Conservation (phyloP, 2,329 filamentous ascomycete genomes). For the Trichophyton rubrum region DNA sequence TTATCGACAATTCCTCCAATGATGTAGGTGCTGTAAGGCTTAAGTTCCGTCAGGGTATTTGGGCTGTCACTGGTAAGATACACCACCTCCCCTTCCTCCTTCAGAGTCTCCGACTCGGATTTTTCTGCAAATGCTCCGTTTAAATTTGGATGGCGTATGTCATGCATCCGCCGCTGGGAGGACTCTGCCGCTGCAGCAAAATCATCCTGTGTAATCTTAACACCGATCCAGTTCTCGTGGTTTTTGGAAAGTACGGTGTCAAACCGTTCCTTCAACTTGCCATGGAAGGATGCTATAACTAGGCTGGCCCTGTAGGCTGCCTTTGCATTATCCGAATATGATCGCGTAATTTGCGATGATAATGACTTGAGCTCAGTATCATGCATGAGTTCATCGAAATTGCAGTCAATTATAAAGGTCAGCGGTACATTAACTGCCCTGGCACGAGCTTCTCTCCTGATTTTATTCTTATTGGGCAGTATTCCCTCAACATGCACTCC, state of each 20-base stretch:
- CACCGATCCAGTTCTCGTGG: slow-evolving; percentile 67
- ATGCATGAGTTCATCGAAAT: slow-evolving; percentile 81
- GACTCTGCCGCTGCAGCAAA: slow-evolving; percentile 57
- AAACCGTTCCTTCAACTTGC: slow-evolving; percentile 64
- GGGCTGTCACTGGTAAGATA: slow-evolving; percentile 91
- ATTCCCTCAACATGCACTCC: slow-evolving; percentile 9
- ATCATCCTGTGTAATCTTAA: slow-evolving; percentile 60
- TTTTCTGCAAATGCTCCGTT: slow-evolving; percentile 43
- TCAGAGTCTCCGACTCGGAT: slow-evolving; percentile 15
- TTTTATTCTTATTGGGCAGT: slow-evolving; percentile 14
- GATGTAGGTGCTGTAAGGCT: slow-evolving; percentile 81
- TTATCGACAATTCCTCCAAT: slow-evolving; percentile 91
- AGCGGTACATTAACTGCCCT: slow-evolving; percentile 54
- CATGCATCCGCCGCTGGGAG: slow-evolving; percentile 56
- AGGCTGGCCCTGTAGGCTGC: slow-evolving; percentile 58
- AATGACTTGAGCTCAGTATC: slow-evolving; percentile 77
- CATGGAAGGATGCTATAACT: slow-evolving; percentile 63
- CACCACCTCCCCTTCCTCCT: slow-evolving; percentile 50
- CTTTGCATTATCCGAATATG: slow-evolving; percentile 75
- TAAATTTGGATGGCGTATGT: slow-evolving; percentile 43
- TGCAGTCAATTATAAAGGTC: slow-evolving; percentile 76
- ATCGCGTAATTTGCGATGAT: slow-evolving; percentile 68
- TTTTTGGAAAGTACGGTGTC: slow-evolving; percentile 59
- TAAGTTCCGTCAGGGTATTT: slow-evolving; percentile 66
- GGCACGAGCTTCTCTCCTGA: slow-evolving; percentile 13